Evolutionary conservation across 495 filamentous ascomycete species (phyloP).

Genomic region (Haplographium delicatum): DNA sequence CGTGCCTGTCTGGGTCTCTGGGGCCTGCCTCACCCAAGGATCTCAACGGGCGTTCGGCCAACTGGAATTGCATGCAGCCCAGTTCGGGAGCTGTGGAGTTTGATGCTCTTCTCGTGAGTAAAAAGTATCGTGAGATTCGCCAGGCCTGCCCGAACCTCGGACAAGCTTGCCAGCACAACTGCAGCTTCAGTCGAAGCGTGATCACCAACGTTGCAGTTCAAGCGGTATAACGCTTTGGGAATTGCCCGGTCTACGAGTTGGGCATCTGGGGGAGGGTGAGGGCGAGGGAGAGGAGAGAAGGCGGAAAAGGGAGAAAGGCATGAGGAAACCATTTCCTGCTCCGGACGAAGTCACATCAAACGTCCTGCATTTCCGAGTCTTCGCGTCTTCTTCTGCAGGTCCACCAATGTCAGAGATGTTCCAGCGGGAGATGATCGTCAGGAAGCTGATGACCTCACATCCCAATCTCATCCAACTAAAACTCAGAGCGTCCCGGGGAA

Average conservation of each 20-base stretch:
- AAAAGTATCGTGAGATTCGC: conserved; percentile 20
- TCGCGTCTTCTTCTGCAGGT: too few species aligned
- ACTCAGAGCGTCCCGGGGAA: too few species aligned
- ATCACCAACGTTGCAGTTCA: conserved; percentile 9
- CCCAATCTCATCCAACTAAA: too few species aligned
- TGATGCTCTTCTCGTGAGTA: conserved; percentile 14
- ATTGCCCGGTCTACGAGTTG: neutral
- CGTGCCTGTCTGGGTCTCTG: conserved; percentile 5
- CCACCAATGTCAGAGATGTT: neutral
- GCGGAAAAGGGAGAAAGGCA: too few species aligned
- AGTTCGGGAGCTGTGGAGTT: neutral
- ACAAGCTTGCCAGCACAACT: neutral
- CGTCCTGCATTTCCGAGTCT: too few species aligned
- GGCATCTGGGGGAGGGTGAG: neutral
- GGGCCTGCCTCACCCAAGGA: neutral
- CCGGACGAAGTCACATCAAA: too few species aligned
- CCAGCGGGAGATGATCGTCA: neutral
- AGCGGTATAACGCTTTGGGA: neutral
- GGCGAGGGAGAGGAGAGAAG: too few species aligned
- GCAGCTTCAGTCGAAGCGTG: conserved; percentile 1
- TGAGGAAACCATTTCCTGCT: too few species aligned
- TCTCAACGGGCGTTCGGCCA: conserved; percentile 22
- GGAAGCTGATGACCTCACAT: conserved; percentile 1
- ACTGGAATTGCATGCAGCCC: neutral
- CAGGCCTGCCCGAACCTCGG: neutral